Evolutionary conservation across 352 stramenopile genomes (phyloP), one percentile per base, ranked within the genome.

Genomic region (Nothophytophthora sp.): DNA sequence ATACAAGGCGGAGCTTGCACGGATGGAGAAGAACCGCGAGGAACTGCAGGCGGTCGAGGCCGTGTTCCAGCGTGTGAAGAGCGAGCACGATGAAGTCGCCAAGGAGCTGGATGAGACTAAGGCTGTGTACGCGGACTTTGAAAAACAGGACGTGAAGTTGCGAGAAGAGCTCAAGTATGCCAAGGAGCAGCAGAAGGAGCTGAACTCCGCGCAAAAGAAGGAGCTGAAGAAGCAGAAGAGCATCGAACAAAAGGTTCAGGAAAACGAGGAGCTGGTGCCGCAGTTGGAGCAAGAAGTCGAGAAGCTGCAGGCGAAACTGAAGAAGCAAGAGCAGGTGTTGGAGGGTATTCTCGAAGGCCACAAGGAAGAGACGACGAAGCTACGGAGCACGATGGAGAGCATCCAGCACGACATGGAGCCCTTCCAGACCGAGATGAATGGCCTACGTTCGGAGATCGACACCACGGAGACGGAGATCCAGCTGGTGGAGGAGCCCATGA

Each of bases 111-210:
- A 93, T 20, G 72, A 81, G 36, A 88, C 86, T 7, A 97, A 99
- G 56, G 70, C 96, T 18, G 83, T 96, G 46, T 99, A 98, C 62
- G 83, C 89, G 7, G 85, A 95, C 13, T 99, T 98, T 65, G 97
- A 99, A 71, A 86, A 97, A 43, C 85, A 97, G 61, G 97, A 99
- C 57, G 98, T 99, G 60, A 98, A 99, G 73, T 70, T 99, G 36
- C 77, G 89, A 23, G 97, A 99, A 79, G 96, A 99, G 51, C 85
- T 99, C 35, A 99, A 99, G 68, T 95, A 97, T 65, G 77, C 84
- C 18, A 98, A 99, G 65, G 70, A 85, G 35, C 81, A 92, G 37
- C 78, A 95, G 6, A 97, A 96, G 33, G 97, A 99, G 58, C 58
- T 98, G 12, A 73, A 98, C 37, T 69, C 70, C 0, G 86, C 90